Conservation (phyloP, 202 grass and related monocot species). For the Sporobolus alterniflorus region DNA sequence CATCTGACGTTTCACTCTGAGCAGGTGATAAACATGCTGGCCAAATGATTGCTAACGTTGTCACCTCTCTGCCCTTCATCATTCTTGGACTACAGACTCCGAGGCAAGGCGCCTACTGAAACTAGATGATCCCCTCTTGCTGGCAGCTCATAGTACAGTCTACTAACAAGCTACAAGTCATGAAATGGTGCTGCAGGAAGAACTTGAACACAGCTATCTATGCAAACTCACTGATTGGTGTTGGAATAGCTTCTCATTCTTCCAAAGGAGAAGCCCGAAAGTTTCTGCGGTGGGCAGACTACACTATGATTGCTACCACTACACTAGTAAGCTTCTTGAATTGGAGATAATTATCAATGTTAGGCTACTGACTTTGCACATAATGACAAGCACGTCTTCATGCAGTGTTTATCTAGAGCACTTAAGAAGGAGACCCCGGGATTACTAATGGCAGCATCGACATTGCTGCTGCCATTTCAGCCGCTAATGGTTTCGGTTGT, state of each 20-base stretch:
- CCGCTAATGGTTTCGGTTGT: slow-evolving; percentile 92
- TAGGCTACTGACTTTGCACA: background rate
- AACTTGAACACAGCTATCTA: slow-evolving; percentile 70
- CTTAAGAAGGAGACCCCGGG: slow-evolving; percentile 76
- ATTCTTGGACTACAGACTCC: slow-evolving; percentile 78
- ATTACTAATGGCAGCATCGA: slow-evolving; percentile 79
- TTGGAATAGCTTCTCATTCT: slow-evolving; percentile 91
- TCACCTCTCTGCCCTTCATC: slow-evolving; percentile 87
- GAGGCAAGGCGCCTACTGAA: slow-evolving; percentile 36
- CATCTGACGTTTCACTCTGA: slow-evolving; percentile 9
- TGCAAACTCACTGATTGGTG: slow-evolving; percentile 82
- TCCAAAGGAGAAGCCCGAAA: slow-evolving; percentile 74
- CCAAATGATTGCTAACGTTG: slow-evolving; percentile 74
- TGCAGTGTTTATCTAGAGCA: slow-evolving; percentile 87
- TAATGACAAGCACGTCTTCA: background rate
- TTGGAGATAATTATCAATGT: background rate
- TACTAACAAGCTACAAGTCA: slow-evolving; percentile 14
- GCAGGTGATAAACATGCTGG: slow-evolving; percentile 70
- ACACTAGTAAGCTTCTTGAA: slow-evolving; percentile 60
- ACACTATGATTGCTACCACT: slow-evolving; percentile 88
- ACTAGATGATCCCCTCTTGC: background rate
- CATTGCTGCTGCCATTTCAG: slow-evolving; percentile 90
- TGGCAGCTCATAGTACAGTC: background rate
- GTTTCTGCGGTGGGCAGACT: slow-evolving; percentile 86
- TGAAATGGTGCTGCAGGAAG: slow-evolving; percentile 61